phyloP scores from a whole-genome alignment of 305 asterid genomes.

The Fraxinus xanthoxyloides region DNA sequence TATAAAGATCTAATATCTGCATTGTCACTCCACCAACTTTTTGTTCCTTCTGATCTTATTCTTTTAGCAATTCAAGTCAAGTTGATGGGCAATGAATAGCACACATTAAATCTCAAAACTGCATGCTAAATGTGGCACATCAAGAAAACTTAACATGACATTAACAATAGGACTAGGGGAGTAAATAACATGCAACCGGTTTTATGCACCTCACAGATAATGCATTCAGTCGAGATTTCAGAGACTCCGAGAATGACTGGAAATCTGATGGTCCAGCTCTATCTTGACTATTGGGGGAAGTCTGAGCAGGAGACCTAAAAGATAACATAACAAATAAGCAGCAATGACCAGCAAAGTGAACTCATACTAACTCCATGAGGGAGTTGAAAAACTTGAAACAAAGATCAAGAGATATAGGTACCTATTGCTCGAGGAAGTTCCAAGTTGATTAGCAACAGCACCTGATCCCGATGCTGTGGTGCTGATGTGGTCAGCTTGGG shows the following conservation, averaged over 20 bases:
- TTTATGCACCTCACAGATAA: conserved; percentile 59
- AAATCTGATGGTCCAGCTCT: conserved; percentile 83
- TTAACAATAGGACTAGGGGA: neutral
- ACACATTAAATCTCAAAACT: neutral
- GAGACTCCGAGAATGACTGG: conserved; percentile 67
- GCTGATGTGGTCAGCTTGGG: conserved; percentile 46
- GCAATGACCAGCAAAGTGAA: conserved; percentile 11
- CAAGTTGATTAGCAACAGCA: conserved; percentile 43
- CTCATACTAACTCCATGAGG: neutral
- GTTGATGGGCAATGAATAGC: neutral
- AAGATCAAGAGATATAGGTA: conserved; percentile 23
- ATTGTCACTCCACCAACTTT: neutral
- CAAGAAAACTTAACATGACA: neutral
- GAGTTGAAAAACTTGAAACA: neutral
- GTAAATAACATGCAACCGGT: neutral
- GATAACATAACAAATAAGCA: conserved; percentile 13
- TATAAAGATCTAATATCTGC: neutral
- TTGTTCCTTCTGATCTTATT: neutral
- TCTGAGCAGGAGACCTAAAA: conserved; percentile 48
- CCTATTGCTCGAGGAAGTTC: conserved; percentile 50
- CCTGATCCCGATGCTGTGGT: conserved; percentile 49
- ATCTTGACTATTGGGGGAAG: conserved; percentile 62
- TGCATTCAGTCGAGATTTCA: conserved; percentile 71
- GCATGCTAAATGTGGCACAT: neutral
- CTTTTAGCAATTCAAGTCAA: neutral